Base-by-base conservation (phyloP, 169 alveolate species). In the Nephromyces sp. region DNA sequence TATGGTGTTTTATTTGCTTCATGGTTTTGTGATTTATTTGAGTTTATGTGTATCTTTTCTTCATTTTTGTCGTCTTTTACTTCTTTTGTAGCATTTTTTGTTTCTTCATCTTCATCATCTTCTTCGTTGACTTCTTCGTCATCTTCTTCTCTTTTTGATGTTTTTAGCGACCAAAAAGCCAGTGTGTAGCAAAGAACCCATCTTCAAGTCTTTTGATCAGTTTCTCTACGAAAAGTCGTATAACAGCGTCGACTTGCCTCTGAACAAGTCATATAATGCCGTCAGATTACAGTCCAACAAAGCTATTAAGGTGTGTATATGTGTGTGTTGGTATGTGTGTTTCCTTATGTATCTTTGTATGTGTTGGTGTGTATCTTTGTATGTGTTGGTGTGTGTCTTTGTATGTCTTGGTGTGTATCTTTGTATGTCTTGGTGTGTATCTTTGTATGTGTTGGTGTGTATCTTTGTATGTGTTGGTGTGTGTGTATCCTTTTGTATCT, bases 141-240 rank as follows among this genome's bases (percentile, higher is more conserved):
- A n/a, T n/a, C n/a, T n/a, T n/a, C n/a, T n/a, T n/a, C n/a, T n/a
- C n/a, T n/a, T n/a, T n/a, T n/a, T n/a, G n/a, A n/a, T n/a, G n/a
- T n/a, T n/a, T n/a, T n/a, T n/a, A n/a, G n/a, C n/a, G n/a, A n/a
- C n/a, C n/a, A n/a, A n/a, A n/a, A n/a, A n/a, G n/a, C n/a, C n/a
- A 27, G 35, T 27, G 52, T 24, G 64, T 31, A 6, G 68, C 68
- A 66, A 70, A 2, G 81, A 67, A 22, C 84, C 92, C 2, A 76
- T 72, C 25, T 90, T 90, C 72, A 86, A 88, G 67, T 83, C 94
- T 0, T 90, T 90, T 32, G 95, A 88, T 62, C 81, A 84, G n/a
- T 90, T 77, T 52, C 63, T 90, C 70, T 77, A 82, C 30, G 91
- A 85, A 52, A 80, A 86, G 8, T 86, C 82, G 31, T 90, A 70